Evolutionary conservation across 1,284 basidiomycete species (phyloP), one percentile per base, ranked within the genome.

Genomic region (Xerocomus amazonicus): DNA sequence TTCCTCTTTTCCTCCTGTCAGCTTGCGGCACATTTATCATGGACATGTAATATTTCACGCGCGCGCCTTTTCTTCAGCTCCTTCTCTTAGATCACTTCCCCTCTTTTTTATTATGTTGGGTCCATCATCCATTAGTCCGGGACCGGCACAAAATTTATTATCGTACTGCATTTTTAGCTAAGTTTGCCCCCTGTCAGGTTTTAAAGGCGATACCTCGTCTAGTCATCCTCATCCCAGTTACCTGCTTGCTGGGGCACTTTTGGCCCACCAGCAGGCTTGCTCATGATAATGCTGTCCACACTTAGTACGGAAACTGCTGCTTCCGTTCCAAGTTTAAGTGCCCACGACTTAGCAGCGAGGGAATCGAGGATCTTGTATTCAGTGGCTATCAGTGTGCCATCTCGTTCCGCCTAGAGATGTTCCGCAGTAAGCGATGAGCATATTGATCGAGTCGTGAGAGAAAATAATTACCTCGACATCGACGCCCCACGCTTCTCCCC

Each of bases 231-330:
- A 57, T 91, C 89, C 88, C 88, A 91, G 64, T 89, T 88, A 14
- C 86, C 82, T 35, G 84, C 75, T 65, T 91, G 89, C 63, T 91
- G 87, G 48, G 88, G 88, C 51, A 91, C 75, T 65, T 90, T 91
- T 39, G 88, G 88, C 48, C 88, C 88, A 48, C 92, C 92, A 1
- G 92, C 91, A 44, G 90, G 90, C 67, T 92, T 93, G 70, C 90
- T 92, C 84, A 97, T 96, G 73, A 99, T 99, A 70, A 98, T 97
- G 61, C 90, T 92, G 71, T 99, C 97, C 9, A 99, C 97, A 52
- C 87, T 89, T 42, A 99, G 81, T 19, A 99, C 93, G 0, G 90
- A 87, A 47, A 95, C 83, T 3, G 97, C 97, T 5, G 97, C 95
- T 65, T 97, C 95, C 0, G 94, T 95, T 13, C 89, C 93, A 28